Evolutionary conservation across 208 protist species (phyloP), one percentile per base, ranked within the genome.

Genomic region (Leishmania guyanensis): DNA sequence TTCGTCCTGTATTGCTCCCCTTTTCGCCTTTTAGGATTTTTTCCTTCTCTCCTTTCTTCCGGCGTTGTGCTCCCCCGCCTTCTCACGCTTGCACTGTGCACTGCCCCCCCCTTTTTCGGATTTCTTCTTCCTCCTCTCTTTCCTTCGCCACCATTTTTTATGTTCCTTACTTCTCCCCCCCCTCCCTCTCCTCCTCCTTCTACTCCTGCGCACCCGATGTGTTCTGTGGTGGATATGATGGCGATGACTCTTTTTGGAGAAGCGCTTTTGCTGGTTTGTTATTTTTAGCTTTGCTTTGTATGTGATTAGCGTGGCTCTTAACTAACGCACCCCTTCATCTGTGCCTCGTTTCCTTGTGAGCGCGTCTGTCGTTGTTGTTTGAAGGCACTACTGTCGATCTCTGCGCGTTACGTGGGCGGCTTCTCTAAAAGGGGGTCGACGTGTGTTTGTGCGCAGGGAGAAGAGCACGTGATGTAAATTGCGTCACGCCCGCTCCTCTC

Each of bases 1-100:
- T 56, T 20, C 53, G 10, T 20, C 53, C 53, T 12, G 16, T 20
- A 56, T 66, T 33, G 12, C 60, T 29, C 1, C 60, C 60, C 60
- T 26, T 66, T 0, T 66, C n/a, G 60, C 60, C 14, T 33, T 29
- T 9, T 22, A 26, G 3, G 75, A 12, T 46, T 46, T 22, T 36
- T 43, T 20, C 64, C n/a, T 16, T 43, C n/a, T 43, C 33, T 86
- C 64, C 80, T 65, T 74, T 36, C 69, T 46, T 86, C 76, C 43
- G 20, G 80, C 77, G 54, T 81, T 69, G 60, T 69, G 20, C 58
- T 4, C 58, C 26, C 20, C 58, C 16, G 20, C 20, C 58, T 29
- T 64, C 20, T 64, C 58, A 64, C 58, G 26, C 4, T n/a, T 26
- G 26, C 26, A n/a, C 58, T 29, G 20, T 64, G 26, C 62, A 29